Evolutionary conservation across 345 rosid species (phyloP).

Genomic region (Euphorbia pulcherrima): DNA sequence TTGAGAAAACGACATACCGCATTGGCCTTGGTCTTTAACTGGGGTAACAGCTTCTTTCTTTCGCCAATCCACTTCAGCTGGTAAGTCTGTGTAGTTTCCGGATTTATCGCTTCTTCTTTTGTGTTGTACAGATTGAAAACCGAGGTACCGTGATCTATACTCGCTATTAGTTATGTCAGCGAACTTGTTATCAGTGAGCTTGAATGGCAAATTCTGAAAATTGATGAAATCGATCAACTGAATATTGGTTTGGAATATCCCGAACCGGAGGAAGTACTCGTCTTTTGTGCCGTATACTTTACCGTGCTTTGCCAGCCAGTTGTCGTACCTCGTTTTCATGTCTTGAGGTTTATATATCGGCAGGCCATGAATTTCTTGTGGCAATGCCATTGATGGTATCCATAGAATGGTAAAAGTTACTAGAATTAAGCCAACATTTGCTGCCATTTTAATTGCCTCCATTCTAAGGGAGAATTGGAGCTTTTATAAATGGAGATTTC

Average conservation of each 20-base stretch:
- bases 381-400: constrained; percentile 28
- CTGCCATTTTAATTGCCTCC: not conserved
- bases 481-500: constrained; percentile 14
- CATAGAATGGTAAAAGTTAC: constrained; percentile 25
- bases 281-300: constrained; percentile 35
- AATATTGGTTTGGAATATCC: constrained; percentile 60
- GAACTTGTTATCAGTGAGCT: constrained; percentile 66
- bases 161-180: constrained; percentile 81
- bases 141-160: constrained; percentile 48
- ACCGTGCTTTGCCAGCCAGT: constrained; percentile 45
- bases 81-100: constrained; percentile 17
- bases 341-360: constrained; percentile 20
- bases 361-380: not conserved
- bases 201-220: constrained; percentile 53
- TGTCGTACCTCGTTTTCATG: constrained; percentile 45
- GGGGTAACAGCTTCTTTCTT: constrained; percentile 72
- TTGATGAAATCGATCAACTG: constrained; percentile 59
- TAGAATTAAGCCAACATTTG: constrained; percentile 23
- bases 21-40: constrained; percentile 72
- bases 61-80: constrained; percentile 70
- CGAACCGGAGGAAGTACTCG: constrained; percentile 54
- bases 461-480: constrained; percentile 3
- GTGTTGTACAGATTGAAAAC: constrained; percentile 23
- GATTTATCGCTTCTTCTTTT: not conserved
- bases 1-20: constrained; percentile 43